phyloP scores from a whole-genome alignment of 306 rosid genomes.

The Citrullus mucosospermus region DNA sequence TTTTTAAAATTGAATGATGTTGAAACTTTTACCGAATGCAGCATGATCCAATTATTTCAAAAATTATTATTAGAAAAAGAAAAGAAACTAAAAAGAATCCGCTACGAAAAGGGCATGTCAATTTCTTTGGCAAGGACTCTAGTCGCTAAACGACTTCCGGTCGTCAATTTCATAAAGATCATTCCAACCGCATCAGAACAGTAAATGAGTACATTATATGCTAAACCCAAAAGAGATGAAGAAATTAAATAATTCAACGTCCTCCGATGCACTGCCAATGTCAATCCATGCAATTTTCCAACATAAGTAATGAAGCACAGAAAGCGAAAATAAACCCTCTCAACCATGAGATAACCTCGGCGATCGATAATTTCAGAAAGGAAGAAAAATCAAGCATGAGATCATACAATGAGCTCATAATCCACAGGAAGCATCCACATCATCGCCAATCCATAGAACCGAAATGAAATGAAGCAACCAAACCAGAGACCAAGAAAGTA shows the following conservation, averaged over 20 bases:
- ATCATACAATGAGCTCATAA: neutral
- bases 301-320: neutral
- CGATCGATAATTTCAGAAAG: neutral
- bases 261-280: neutral
- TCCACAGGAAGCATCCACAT: neutral
- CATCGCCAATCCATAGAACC: too few species aligned
- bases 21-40: neutral
- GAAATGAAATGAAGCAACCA: neutral
- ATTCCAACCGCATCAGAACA: neutral
- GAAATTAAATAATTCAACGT: neutral
- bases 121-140: neutral
- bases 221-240: neutral
- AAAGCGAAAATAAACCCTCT: neutral
- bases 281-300: neutral
- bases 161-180: neutral
- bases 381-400: neutral
- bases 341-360: neutral
- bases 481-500: constrained; percentile 7
- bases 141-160: too few species aligned
- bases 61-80: neutral
- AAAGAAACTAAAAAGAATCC: neutral
- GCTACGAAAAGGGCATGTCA: neutral
- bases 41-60: neutral
- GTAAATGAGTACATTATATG: neutral
- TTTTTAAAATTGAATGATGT: neutral